phyloP scores from a whole-genome alignment of 345 rosid species.

The Arabis alpina region DNA sequence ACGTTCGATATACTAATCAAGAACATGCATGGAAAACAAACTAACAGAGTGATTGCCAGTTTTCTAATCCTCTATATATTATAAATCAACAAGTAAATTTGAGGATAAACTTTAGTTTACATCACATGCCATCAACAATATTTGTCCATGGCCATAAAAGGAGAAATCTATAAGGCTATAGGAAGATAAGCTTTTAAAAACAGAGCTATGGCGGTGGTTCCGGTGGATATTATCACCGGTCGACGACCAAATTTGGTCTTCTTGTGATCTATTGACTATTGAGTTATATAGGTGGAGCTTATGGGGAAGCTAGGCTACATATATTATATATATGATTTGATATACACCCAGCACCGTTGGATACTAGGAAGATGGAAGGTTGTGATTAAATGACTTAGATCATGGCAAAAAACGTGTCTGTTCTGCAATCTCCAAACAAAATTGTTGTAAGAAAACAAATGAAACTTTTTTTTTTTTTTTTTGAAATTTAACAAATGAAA shows the following conservation, averaged over 20 bases:
- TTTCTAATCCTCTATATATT: too few relatives aligned
- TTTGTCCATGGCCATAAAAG: too few relatives aligned
- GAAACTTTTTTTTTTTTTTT: too few relatives aligned
- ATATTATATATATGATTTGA: not conserved
- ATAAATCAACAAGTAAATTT: too few relatives aligned
- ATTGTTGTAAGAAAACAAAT: not conserved
- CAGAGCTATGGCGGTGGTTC: constrained; percentile 42
- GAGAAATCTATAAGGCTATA: constrained; percentile 26
- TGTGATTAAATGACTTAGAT: not conserved
- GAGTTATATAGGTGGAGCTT: constrained; percentile 38
- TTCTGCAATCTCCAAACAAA: not conserved
- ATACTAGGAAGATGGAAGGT: constrained; percentile 19
- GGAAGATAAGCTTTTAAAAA: constrained; percentile 48
- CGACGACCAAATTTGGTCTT: constrained; percentile 14
- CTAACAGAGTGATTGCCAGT: too few relatives aligned
- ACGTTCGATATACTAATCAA: too few relatives aligned
- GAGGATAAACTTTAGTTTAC: too few relatives aligned
- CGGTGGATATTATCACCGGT: constrained; percentile 43
- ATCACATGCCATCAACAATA: too few relatives aligned
- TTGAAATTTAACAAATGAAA: not conserved
- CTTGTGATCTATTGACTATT: not conserved
- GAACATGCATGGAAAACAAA: too few relatives aligned
- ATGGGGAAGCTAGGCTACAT: not conserved
- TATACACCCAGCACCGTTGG: constrained; percentile 37
- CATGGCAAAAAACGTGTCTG: not conserved